Evolutionary conservation across 1,139 yeast genomes (phyloP).

Genomic region (Yamadazyma friedrichii): DNA sequence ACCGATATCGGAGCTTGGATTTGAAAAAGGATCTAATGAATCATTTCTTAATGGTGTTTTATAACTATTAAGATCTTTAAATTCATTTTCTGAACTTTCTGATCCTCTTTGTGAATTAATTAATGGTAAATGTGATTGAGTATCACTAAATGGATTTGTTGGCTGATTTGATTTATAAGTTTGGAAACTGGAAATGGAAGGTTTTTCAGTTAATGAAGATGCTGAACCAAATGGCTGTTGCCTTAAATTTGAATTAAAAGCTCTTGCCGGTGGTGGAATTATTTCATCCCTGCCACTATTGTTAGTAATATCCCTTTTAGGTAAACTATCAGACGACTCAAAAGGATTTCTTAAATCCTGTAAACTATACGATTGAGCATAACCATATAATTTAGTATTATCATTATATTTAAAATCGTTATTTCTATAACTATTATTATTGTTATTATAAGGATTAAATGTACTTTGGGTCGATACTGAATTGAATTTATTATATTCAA

Average conservation of each 20-base stretch:
- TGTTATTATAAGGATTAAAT: not conserved
- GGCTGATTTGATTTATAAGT: not conserved
- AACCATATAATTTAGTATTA: conserved; percentile 12
- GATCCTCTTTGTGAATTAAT: not conserved
- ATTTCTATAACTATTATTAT: not conserved
- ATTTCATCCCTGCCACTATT: no score
- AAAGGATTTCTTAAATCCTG: conserved; percentile 14
- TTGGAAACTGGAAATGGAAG: no score
- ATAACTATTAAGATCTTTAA: not conserved
- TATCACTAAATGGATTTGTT: conserved; percentile 7
- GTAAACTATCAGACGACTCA: conserved; percentile 5
- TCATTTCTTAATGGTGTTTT: not conserved
- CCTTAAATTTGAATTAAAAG: conserved; percentile 2
- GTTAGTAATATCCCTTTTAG: not conserved
- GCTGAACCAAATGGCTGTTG: not conserved
- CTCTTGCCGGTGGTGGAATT: conserved; percentile 4
- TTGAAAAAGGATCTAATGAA: not conserved
- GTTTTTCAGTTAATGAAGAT: not conserved
- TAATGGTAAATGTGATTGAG: conserved; percentile 3
- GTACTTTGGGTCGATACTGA: no score
- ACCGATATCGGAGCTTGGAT: not conserved
- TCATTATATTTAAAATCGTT: conserved; percentile 13
- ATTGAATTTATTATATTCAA: conserved; percentile 7
- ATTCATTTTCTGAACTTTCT: not conserved
- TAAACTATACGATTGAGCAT: conserved; percentile 8